Evolutionary conservation across 805 yeast species (phyloP).

Genomic region (Candida ipomoeae): DNA sequence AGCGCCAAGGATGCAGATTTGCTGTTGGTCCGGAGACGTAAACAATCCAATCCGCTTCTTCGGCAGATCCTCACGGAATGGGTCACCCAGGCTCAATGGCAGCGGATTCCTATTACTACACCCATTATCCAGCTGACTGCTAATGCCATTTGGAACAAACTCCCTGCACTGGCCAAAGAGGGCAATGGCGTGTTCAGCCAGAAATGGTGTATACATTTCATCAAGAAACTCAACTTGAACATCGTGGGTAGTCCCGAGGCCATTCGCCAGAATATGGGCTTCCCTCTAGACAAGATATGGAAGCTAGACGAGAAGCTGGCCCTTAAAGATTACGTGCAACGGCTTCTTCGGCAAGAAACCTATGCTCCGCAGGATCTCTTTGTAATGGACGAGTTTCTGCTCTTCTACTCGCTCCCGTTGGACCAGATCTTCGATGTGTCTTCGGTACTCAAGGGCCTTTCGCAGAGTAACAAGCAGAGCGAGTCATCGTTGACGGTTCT

Average conservation of each 20-base stretch:
- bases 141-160: conserved; percentile 56
- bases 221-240: conserved; percentile 47
- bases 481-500: conserved; percentile 49
- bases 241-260: conserved; percentile 45
- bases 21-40: conserved; percentile 48
- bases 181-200: conserved; percentile 64
- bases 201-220: conserved; percentile 55
- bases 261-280: conserved; percentile 27
- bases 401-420: conserved; percentile 56
- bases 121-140: conserved; percentile 64
- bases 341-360: conserved; percentile 26
- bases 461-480: conserved; percentile 33
- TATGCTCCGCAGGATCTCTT: conserved; percentile 51
- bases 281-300: conserved; percentile 51
- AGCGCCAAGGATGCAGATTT: conserved; percentile 50
- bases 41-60: conserved; percentile 51
- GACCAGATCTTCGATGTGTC: conserved; percentile 52
- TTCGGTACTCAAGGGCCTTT: conserved; percentile 40
- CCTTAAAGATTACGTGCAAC: conserved; percentile 41
- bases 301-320: conserved; percentile 52
- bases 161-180: conserved; percentile 51
- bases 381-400: conserved; percentile 56
- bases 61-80: conserved; percentile 63
- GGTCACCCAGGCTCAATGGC: conserved; percentile 67
- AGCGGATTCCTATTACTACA: conserved; percentile 58